These are phyloP conservation scores for Pseudogymnoascus sp. DNA, from an alignment of 2,329 filamentous ascomycete species.

Conservation along the genomic window DNA sequence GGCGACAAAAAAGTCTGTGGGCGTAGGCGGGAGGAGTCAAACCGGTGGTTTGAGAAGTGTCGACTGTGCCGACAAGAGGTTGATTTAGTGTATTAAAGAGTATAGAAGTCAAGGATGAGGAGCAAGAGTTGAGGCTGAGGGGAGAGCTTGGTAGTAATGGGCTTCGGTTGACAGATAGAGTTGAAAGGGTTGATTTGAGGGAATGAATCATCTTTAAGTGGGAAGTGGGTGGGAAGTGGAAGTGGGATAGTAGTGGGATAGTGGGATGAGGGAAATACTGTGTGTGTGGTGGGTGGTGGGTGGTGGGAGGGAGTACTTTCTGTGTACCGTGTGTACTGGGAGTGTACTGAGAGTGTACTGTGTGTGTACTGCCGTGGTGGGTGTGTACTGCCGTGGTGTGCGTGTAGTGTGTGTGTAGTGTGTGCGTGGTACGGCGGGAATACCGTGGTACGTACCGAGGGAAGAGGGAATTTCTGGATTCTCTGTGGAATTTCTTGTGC, in stretches of 20 bases:
- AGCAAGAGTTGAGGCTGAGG: neutral
- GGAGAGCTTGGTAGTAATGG: neutral
- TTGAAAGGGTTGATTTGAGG: neutral
- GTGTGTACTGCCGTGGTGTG: neutral
- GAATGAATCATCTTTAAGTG: constrained; percentile 9
- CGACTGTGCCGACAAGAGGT: neutral
- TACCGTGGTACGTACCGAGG: neutral
- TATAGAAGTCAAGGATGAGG: neutral
- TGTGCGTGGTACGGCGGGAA: neutral
- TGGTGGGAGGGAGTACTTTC: neutral
- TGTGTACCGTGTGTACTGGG: neutral
- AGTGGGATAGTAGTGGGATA: neutral
- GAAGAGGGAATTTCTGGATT: neutral
- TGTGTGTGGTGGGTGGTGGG: neutral
- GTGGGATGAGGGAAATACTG: constrained; percentile 6
- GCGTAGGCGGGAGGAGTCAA: neutral
- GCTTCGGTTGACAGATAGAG: neutral
- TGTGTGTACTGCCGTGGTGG: neutral
- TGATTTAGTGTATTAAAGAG: constrained; percentile 7
- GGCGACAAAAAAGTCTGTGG: constrained; percentile 6
- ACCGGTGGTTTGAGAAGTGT: neutral
- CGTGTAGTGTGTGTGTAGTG: neutral
- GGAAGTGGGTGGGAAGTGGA: neutral
- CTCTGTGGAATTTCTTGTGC: neutral
- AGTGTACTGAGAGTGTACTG: neutral